A percentile compares a stretch with the other conserved stretches of the same genome.
phyloP scores from a whole-genome alignment of 2,329 filamentous ascomycete species.

The Venturia nashicola region DNA sequence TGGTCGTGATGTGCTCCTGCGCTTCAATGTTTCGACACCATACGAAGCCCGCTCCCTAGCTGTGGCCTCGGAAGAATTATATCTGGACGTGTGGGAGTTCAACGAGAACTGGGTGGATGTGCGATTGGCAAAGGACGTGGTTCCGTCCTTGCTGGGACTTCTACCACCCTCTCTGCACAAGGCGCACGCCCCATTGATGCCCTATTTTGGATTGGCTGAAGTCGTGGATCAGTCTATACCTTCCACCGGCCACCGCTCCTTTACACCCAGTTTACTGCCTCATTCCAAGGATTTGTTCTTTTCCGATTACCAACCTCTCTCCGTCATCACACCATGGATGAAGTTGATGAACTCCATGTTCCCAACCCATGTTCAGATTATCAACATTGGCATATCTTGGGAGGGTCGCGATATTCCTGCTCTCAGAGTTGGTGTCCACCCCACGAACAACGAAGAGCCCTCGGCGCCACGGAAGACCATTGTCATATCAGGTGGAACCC shows the following conservation, averaged over 20 bases:
- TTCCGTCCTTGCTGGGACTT: slow-evolving; percentile 63
- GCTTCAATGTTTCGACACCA: slow-evolving; percentile 64
- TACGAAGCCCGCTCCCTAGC: slow-evolving; percentile 59
- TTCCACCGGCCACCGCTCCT: slow-evolving; percentile 15
- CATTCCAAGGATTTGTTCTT: slow-evolving; percentile 70
- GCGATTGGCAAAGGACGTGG: slow-evolving; percentile 60
- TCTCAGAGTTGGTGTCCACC: slow-evolving; percentile 57
- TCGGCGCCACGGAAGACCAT: slow-evolving; percentile 54
- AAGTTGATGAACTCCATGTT: slow-evolving; percentile 82
- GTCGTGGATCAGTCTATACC: slow-evolving; percentile 39
- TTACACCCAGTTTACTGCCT: slow-evolving; percentile 20
- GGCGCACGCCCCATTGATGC: slow-evolving; percentile 63
- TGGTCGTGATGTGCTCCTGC: slow-evolving; percentile 50
- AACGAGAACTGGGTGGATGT: slow-evolving; percentile 76
- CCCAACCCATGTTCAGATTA: slow-evolving; percentile 60
- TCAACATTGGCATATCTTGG: slow-evolving; percentile 71
- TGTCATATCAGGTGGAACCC: slow-evolving; percentile 72
- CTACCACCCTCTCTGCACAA: slow-evolving; percentile 62
- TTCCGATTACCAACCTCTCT: slow-evolving; percentile 77
- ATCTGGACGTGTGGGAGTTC: slow-evolving; percentile 86
- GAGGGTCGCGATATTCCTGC: slow-evolving; percentile 80
- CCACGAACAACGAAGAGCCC: slow-evolving; percentile 33
- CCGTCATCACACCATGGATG: slow-evolving; percentile 86
- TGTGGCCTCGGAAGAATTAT: slow-evolving; percentile 61
- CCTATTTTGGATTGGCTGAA: slow-evolving; percentile 55